Evolutionary conservation across 768 basidiomycete genomes (phyloP).

Genomic region (Kwoniella sp.): DNA sequence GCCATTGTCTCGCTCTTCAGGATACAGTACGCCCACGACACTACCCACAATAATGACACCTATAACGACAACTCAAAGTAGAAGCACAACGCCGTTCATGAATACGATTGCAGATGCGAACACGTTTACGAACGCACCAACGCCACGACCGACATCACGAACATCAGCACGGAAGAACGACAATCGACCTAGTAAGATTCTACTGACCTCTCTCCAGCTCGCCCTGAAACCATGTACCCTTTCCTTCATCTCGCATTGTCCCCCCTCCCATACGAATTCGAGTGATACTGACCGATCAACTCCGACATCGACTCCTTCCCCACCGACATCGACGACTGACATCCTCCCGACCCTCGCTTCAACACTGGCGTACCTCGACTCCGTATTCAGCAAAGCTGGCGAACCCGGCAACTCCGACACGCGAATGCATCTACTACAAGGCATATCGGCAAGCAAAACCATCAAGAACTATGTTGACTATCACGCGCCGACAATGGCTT

Average conservation of each 20-base stretch:
- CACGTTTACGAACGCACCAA: neutral
- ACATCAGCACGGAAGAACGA: neutral
- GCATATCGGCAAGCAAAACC: neutral
- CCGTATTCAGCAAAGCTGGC: neutral
- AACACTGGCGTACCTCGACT: neutral
- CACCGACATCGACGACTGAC: neutral
- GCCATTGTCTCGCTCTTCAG: too few species aligned
- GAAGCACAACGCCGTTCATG: neutral
- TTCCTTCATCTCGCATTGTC: slow-evolving; percentile 1
- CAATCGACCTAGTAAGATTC: neutral
- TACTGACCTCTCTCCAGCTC: slow-evolving; percentile 12
- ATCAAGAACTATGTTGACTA: slow-evolving; percentile 12
- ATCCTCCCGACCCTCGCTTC: neutral
- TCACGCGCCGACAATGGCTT: neutral
- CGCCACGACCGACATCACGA: neutral
- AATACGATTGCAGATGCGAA: neutral
- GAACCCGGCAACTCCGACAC: neutral
- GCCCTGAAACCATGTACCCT: neutral
- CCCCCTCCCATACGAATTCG: neutral
- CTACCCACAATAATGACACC: too few species aligned
- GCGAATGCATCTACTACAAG: neutral
- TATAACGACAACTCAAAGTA: neutral
- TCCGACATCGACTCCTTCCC: neutral
- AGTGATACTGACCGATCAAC: neutral
- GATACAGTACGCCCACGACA: too few species aligned